Percentiles rank a stretch among this genome's conserved stretches.
phyloP scores from a whole-genome alignment of 75 land plant species.

The Picea sitchensis region DNA sequence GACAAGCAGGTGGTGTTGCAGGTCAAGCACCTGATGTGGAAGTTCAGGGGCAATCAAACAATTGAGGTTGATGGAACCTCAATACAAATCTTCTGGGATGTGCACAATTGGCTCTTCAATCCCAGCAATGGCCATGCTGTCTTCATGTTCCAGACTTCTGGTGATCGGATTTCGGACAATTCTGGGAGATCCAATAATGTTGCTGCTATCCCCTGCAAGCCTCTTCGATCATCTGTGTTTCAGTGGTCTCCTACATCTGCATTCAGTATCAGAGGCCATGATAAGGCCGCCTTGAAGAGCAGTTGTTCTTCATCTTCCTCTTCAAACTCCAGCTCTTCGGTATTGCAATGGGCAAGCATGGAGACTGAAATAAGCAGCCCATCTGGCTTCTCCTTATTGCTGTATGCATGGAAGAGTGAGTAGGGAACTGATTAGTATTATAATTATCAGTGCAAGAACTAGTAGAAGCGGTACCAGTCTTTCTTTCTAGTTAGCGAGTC shows the following conservation, averaged over 20 bases:
- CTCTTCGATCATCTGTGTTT: slow-evolving; percentile 19
- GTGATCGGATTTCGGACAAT: slow-evolving; percentile 24
- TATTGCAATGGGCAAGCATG: slow-evolving; percentile 43
- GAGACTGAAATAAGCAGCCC: slow-evolving; percentile 34
- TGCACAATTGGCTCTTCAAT: slow-evolving; percentile 59
- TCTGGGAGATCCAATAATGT: slow-evolving; percentile 19
- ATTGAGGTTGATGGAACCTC: slow-evolving; percentile 44
- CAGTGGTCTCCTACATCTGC: slow-evolving; percentile 19
- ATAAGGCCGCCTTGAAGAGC: slow-evolving; percentile 14
- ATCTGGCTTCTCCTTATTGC: slow-evolving; percentile 44
- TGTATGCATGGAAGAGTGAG: slow-evolving; percentile 47
- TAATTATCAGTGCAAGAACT: no score
- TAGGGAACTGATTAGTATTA: no score
- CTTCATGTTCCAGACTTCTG: slow-evolving; percentile 39
- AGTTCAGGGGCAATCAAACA: slow-evolving; percentile 61
- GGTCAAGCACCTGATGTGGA: slow-evolving; percentile 57
- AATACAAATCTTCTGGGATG: slow-evolving; percentile 57
- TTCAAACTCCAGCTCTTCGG: slow-evolving; percentile 19
- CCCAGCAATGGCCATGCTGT: slow-evolving; percentile 33
- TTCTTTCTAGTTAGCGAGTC: no score
- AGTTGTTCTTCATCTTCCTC: slow-evolving; percentile 15
- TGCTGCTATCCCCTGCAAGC: slow-evolving; percentile 17
- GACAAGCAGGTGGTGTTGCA: slow-evolving; percentile 48
- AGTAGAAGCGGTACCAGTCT: no score
- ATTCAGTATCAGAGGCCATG: slow-evolving; percentile 5